Conservation (phyloP, 495 filamentous ascomycete species). For the Aspergillus sparsus region DNA sequence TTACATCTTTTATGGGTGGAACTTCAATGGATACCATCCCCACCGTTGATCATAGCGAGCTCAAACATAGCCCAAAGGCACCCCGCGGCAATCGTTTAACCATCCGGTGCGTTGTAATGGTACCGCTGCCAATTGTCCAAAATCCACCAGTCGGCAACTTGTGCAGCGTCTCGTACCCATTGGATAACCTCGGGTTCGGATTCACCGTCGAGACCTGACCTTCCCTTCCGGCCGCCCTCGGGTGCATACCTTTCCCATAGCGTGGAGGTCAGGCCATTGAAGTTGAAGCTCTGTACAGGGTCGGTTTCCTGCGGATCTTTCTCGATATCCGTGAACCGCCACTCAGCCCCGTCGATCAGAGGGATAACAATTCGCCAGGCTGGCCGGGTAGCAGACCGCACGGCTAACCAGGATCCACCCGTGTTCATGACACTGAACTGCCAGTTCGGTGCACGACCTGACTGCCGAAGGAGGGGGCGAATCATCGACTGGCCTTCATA, state of each 20-base stretch:
- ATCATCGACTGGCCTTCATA: constrained; percentile 55
- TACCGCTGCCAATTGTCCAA: constrained; percentile 43
- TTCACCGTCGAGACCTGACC: not conserved
- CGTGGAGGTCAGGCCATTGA: constrained; percentile 34
- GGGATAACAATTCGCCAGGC: constrained; percentile 49
- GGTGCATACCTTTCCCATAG: constrained; percentile 23
- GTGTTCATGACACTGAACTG: constrained; percentile 56
- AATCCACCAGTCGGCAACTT: constrained; percentile 48
- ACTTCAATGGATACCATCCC: no score
- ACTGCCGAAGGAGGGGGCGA: constrained; percentile 35
- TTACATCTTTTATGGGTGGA: no score
- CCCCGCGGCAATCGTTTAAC: no score
- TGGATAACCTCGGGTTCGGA: constrained; percentile 41
- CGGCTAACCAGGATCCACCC: constrained; percentile 47
- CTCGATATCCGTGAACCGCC: constrained; percentile 47
- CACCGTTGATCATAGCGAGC: no score
- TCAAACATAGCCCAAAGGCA: no score
- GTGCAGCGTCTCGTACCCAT: constrained; percentile 48
- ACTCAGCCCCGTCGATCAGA: constrained; percentile 46
- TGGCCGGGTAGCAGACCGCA: constrained; percentile 43
- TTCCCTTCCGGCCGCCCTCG: not conserved
- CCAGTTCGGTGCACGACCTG: constrained; percentile 45
- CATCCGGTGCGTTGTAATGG: no score
- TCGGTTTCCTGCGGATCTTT: constrained; percentile 43
- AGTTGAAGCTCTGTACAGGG: constrained; percentile 37